Evolutionary conservation across 129 eudicot genomes (phyloP), one percentile per base, ranked within the genome.

Genomic region (Artemisia tridentata): DNA sequence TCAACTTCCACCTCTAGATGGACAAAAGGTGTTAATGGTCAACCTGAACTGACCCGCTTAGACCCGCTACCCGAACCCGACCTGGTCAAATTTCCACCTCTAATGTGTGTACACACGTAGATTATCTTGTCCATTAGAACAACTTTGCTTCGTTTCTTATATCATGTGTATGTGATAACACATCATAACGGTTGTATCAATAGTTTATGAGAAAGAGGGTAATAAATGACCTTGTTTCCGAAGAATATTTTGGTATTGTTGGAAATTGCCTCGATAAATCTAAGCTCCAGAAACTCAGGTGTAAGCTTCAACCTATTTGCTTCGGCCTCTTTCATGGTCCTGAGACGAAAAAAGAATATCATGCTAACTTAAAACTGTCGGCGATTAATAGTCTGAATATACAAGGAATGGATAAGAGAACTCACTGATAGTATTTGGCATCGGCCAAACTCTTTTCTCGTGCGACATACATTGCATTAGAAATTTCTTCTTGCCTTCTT

Each of bases 361-460:
- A 4, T 38, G 41, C 50, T 11, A 16, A 61, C 70, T 77, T 21
- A 21, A 45, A 34, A 34, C 47, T 68, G 20, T 47, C 11, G 18
- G 53, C 5, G 46, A 72, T 2, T 46, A 46, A 21, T 21, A 46
- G 34, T 59, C 6, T 55, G 58, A 9, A 45, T n/a, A 54, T 55
- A 65, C 11, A 18, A 52, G 11, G 11, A 51, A 54, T 29, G 34
- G 34, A 14, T 3, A 46, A 2, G n/a, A 48, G 3, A 47, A 20
- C 65, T 51, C 72, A 92, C 98, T 86, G 79, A 60, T 92, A 92
- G 73, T 73, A 86, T 73, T 85, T 58, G 53, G 98, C 98, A 85
- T 92, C 98, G 11, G 98, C 92, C 85, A 87, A 78, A 56, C 98
- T 86, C 85, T 87, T 92, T 68, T 92, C 98, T 25, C 95, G 88